These are phyloP conservation scores for Diaporthe caulivora DNA, from an alignment of 2,329 filamentous ascomycete genomes.

Conservation along the genomic window DNA sequence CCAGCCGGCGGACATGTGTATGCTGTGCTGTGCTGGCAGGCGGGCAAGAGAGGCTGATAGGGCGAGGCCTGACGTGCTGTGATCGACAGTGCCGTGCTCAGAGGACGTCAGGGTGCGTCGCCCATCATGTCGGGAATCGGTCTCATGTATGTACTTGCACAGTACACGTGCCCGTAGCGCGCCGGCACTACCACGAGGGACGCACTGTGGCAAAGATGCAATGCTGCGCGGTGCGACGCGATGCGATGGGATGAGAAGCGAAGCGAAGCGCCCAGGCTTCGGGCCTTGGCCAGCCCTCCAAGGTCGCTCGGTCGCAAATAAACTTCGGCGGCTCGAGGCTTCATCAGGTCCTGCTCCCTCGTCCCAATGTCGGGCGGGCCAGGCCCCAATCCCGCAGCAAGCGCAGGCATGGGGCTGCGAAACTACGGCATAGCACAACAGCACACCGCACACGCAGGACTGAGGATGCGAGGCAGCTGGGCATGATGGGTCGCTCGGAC, in stretches of 20 bases:
- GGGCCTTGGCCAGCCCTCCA: slow-evolving; percentile 18
- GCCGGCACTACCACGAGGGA: not conserved
- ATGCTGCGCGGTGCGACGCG: slow-evolving; percentile 2
- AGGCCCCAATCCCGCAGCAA: not conserved
- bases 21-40: slow-evolving; percentile 14
- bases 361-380: not conserved
- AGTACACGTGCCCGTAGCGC: slow-evolving; percentile 7
- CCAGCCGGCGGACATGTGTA: not conserved
- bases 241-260: slow-evolving; percentile 5
- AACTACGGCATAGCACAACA: not conserved
- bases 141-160: slow-evolving; percentile 22
- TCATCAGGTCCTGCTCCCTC: slow-evolving; percentile 3
- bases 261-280: slow-evolving; percentile 24
- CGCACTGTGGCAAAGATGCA: slow-evolving; percentile 16
- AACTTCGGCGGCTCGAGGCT: slow-evolving; percentile 27
- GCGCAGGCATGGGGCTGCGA: not conserved
- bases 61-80: slow-evolving; percentile 17
- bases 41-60: slow-evolving; percentile 9
- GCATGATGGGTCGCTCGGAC: not conserved
- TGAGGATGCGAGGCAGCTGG: not conserved
- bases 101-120: slow-evolving; percentile 26
- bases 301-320: slow-evolving; percentile 21
- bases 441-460: too few relatives aligned
- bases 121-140: slow-evolving; percentile 31
- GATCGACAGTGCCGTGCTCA: slow-evolving; percentile 30